Evolutionary conservation across 1,284 basidiomycete species (phyloP), one percentile per base, ranked within the genome.

Genomic region (Tylopilus orsonianus): DNA sequence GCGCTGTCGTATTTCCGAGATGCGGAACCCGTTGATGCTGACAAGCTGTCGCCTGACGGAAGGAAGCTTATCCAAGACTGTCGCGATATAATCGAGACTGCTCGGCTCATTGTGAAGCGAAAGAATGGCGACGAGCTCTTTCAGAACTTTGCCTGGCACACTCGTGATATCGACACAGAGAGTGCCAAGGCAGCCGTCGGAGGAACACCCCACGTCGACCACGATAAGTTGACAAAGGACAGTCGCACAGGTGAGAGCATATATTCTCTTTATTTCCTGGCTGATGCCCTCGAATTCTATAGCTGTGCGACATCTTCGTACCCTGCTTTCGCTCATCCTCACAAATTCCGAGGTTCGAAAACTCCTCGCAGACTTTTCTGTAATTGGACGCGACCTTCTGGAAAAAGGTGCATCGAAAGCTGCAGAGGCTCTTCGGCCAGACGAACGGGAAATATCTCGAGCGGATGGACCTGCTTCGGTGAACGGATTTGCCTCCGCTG

Each of bases 291-390:
- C 32, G n/a, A 1, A 10, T 24, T 24, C 14, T 13, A 9, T 48
- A 87, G 93, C 91, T 14, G 80, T 87, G 38, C 77, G 79, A 48
- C 90, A 97, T 68, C 78, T 97, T n/a, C 87, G 91, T 54, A 93
- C 91, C 0, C 78, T 97, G 41, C 71, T 89, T 45, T 80, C 79
- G 19, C 85, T 97, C 57, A 78, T 97, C 60, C 75, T 92, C 56
- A 95, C 93, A 65, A 97, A 96, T 73, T 86, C 85, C 1, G 94
- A 97, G 71, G 86, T 90, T 32, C 87, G 93, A 63, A 97, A 97
- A 70, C 84, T 95, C 44, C 68, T 93, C 46, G 80, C 80, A 29
- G 93, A 96, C 69, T 81, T 92, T 57, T 83, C 83, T 23, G 66
- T 91, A 54, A 84, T 95, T 50, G 92, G 90, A 0, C 87, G 93